phyloP scores from a whole-genome alignment of 2,329 filamentous ascomycete species.

The Tolypocladium capitatum region DNA sequence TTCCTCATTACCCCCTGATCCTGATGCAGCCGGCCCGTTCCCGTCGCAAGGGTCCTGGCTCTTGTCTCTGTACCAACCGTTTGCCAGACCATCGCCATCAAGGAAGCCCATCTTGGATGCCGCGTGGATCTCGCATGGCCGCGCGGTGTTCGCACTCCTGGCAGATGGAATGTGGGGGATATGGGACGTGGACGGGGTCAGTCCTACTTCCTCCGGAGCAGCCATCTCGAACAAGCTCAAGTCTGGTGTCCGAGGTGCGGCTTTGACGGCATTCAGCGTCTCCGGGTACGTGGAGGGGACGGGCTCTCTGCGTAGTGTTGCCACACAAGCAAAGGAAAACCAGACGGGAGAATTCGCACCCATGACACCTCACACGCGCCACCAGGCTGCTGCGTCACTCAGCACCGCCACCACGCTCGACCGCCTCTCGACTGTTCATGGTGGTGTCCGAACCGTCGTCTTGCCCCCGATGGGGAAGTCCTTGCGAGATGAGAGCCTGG shows the following conservation, averaged over 20 bases:
- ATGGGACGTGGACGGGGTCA: slow-evolving; percentile 50
- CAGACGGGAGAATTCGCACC: slow-evolving; percentile 42
- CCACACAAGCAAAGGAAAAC: slow-evolving; percentile 20
- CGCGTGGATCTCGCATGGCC: slow-evolving; percentile 47
- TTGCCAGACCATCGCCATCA: slow-evolving; percentile 32
- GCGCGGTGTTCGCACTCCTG: slow-evolving; percentile 43
- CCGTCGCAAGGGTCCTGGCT: slow-evolving; percentile 51
- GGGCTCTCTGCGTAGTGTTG: slow-evolving; percentile 34
- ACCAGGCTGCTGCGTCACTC: slow-evolving; percentile 34
- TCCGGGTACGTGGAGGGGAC: slow-evolving; percentile 49
- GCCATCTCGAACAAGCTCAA: slow-evolving; percentile 36
- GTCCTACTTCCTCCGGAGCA: slow-evolving; percentile 28
- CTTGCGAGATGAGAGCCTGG: slow-evolving; percentile 38
- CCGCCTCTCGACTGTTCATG: slow-evolving; percentile 35
- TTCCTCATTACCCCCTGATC: slow-evolving; percentile 37
- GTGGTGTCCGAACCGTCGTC: slow-evolving; percentile 37
- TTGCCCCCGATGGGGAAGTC: slow-evolving; percentile 29
- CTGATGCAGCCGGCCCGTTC: slow-evolving; percentile 35
- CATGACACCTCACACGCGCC: slow-evolving; percentile 50
- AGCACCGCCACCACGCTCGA: slow-evolving; percentile 31
- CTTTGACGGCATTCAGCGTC: slow-evolving; percentile 43
- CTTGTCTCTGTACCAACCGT: slow-evolving; percentile 46
- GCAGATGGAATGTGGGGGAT: slow-evolving; percentile 56
- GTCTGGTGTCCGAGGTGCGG: slow-evolving; percentile 41
- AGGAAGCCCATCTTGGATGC: slow-evolving; percentile 51